These are phyloP conservation scores for Aspergillaceae sp. DNA, from an alignment of 2,329 filamentous ascomycete species.

Conservation along the genomic window DNA sequence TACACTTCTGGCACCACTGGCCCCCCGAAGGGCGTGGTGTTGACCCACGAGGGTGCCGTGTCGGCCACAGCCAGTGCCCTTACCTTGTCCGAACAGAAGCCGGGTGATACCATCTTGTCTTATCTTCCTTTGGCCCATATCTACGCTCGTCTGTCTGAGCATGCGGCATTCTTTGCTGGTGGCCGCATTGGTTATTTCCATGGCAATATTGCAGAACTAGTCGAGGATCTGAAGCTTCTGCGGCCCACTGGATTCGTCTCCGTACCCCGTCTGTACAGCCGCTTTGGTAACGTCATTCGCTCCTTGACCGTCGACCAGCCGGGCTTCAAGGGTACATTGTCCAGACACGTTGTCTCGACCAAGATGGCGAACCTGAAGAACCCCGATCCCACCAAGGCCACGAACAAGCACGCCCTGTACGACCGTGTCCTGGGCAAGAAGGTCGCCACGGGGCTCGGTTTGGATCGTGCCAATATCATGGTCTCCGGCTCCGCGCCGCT, in stretches of 20 bases:
- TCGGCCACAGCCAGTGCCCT: slow-evolving; percentile 59
- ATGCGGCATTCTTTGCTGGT: slow-evolving; percentile 62
- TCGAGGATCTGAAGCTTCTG: slow-evolving; percentile 85
- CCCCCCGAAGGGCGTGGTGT: slow-evolving; percentile 54
- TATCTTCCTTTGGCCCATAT: slow-evolving; percentile 95
- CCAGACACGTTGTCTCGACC: slow-evolving; percentile 65
- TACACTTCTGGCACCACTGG: slow-evolving; percentile 60
- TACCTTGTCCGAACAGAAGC: slow-evolving; percentile 42
- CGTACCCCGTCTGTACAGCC: slow-evolving; percentile 85
- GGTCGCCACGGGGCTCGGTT: slow-evolving; percentile 70
- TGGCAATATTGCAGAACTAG: slow-evolving; percentile 74
- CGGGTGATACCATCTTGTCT: slow-evolving; percentile 63
- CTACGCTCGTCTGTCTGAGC: slow-evolving; percentile 77
- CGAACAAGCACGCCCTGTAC: slow-evolving; percentile 45
- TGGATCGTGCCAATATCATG: slow-evolving; percentile 65
- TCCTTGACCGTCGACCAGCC: slow-evolving; percentile 67
- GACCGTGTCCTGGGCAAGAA: slow-evolving; percentile 82
- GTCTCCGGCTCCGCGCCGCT: slow-evolving; percentile 85
- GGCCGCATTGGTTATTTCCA: slow-evolving; percentile 84
- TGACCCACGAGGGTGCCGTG: slow-evolving; percentile 75
- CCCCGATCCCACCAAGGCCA: slow-evolving; percentile 59
- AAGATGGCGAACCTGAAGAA: slow-evolving; percentile 74
- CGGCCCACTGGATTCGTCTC: slow-evolving; percentile 76
- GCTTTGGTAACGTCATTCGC: slow-evolving; percentile 76
- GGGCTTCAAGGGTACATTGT: slow-evolving; percentile 73